Base-by-base conservation (phyloP, 192 early-diverging fungal species). In the Gryganskiella cystojenkinii region DNA sequence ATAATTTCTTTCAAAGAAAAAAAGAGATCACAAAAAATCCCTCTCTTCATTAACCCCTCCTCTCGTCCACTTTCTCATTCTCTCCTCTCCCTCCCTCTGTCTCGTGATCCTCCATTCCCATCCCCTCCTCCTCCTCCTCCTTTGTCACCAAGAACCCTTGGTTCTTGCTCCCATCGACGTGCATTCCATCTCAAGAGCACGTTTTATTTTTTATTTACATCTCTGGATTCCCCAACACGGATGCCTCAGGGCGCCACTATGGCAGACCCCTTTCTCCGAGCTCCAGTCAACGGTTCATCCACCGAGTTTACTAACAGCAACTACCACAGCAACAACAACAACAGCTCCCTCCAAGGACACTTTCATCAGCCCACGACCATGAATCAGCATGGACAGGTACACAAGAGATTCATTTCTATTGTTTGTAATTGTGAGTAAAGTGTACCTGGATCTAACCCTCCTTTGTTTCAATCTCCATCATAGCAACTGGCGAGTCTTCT, bases 401-500 rank as follows among this genome's bases (percentile, higher is more conserved):
- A 31, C 10, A 22, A 25, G 9, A 24, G 15, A 27, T 25, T 25
- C 22, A 22, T 22, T 13, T 30, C 22, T 20, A 9, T 35, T 24
- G 9, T 2, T 20, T 17, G 28, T 34, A 20, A 10, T 22, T 44
- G 30, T 22, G 15, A 35, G 20, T 19, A 9, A 40, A 33, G 15
- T 20, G 5, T 24, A n/a, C 24, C 19, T 44, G 50, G 35, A 5
- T 56, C 22, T 5, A 53, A 20, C 10, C 35, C 17, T 7, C n/a
- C 20, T 33, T 47, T 27, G 17, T 15, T 35, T n/a, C 24, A 19
- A 52, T 52, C 20, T n/a, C 9, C 15, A 35, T 31, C 28, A 14
- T 33, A 70, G 64, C 70, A 83, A 46, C 40, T 86, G 25, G 83
- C 85, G 3, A 81, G 83, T 37, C 64, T 88, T 17, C 67, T 88